Conservation (phyloP, 345 rosid genomes). For the Sonneratia caseolaris region DNA sequence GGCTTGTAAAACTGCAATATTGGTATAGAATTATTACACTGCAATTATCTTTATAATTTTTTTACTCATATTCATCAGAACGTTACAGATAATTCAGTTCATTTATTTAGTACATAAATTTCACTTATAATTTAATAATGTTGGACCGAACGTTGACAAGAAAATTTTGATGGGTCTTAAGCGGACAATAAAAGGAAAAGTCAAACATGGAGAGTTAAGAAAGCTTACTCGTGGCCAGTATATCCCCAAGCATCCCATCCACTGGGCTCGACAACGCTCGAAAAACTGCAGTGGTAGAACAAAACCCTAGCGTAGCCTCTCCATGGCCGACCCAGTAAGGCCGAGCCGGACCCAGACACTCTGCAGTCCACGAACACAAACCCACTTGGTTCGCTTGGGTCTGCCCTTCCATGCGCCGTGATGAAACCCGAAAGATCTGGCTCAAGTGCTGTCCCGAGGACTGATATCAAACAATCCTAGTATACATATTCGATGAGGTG, state of each 20-base stretch:
- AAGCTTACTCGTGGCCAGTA: conserved; percentile 26
- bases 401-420: conserved; percentile 46
- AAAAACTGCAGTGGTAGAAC: conserved; percentile 27
- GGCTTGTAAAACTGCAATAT: no score
- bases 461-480: conserved; percentile 42
- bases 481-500: no score
- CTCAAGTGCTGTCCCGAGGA: conserved; percentile 25
- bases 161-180: no score
- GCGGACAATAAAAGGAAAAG: no score
- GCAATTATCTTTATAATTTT: no score
- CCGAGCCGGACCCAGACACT: conserved; percentile 28
- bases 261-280: conserved; percentile 17
- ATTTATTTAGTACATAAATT: no score
- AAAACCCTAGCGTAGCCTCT: conserved; percentile 40
- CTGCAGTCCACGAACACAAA: conserved; percentile 48
- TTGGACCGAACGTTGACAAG: no score
- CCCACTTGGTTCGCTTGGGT: conserved; percentile 27
- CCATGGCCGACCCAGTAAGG: conserved; percentile 53
- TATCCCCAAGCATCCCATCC: conserved; percentile 47
- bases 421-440: conserved; percentile 33
- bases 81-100: no score
- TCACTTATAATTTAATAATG: no score
- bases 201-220: not conserved
- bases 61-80: no score
- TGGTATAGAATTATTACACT: no score